Base-by-base conservation (phyloP, 2,329 filamentous ascomycete genomes). In the Elsinoe ampelina region DNA sequence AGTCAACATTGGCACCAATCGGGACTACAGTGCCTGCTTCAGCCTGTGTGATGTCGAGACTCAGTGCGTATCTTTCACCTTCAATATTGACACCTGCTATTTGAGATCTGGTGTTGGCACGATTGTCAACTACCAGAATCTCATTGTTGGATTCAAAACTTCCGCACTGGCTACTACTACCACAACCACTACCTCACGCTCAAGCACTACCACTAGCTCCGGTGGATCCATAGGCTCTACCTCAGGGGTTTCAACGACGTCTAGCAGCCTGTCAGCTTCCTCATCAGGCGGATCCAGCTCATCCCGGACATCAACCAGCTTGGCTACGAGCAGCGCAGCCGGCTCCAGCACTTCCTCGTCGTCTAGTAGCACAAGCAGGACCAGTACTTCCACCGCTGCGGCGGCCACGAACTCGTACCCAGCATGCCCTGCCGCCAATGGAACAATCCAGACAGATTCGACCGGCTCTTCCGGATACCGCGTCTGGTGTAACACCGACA, bases 401-500 rank as follows among this genome's bases (percentile, higher is more conserved):
- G 41, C 38, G 6, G 19, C 54, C 11, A 17, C 42, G 30, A 22
- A 41, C 8, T 12, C 54, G 10, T 56, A 48, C 19, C 54, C 54
- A 8, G 30, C 54, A n/a, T 56, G 54, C 30, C 54, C 54, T 6
- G 54, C 39, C 15, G 54, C 41, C 15, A 56, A 56, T 30, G 17
- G 30, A 13, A 47, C 54, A 7, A 56, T 47, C 17, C 19, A 42
- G 30, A 56, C 41, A 11, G 39, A 42, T 34, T 8, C 10, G 11
- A 38, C 12, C 30, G 30, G 20, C 32, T 45, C 54, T 22, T 45
- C 54, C n/a, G 38, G 41, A n/a, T 56, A 56, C 20, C 12, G 32
- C 8, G 42, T 56, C 7, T 42, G 42, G 17, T 56, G 54, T n/a
- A 45, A 56, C 41, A 52, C 48, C 4, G 48, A 52, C 32, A 52